Base-by-base conservation (phyloP, 2,329 filamentous ascomycete species). In the Fusarium transvaalense region DNA sequence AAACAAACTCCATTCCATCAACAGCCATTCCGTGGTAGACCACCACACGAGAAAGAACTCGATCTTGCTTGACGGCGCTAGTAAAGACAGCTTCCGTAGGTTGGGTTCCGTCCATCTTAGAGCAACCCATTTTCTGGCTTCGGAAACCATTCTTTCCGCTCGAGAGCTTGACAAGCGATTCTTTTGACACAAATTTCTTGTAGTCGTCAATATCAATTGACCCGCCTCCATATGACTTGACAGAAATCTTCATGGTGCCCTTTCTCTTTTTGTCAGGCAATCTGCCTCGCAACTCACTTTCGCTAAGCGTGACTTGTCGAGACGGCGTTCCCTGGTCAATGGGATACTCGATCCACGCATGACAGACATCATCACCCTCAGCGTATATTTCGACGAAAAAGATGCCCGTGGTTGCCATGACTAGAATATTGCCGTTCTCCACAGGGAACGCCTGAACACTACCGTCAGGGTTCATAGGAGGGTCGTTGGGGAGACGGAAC, bases 1-100 rank as follows among this genome's bases (percentile, higher is more conserved):
- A 98, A 61, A 92, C 85, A 78, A 99, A 98, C 77, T 98, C 95
- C 21, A 99, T 79, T 1, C 96, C 96, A 76, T 97, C 91, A 14
- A 98, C 76, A 6, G 91, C 91, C 61, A 84, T 82, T 3, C 92
- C 93, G 72, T 93, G 90, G 75, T 94, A 97, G 15, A 97, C 84
- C 62, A 89, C 86, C 58, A 97, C 86, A 7, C 88, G 88, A 2
- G 89, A 90, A 66, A 98, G 83, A 31, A 97, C 85, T 66, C 94
- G 91, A 32, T 88, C 91, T 66, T 89, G 87, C 38, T 87, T 85
- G 46, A 86, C 80, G 15, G 89, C 87, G 74, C 90, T 92, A 41
- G 91, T 87, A 65, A 97, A 89, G 38, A 97, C 83, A 35, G 96
- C 77, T 72, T 97, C 90, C 38, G 93, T 85, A 3, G 89, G 84